A percentile compares a stretch with the other conserved stretches of the same genome.
phyloP scores from a whole-genome alignment of 768 basidiomycete genomes.

The Coprinopsis sp. region DNA sequence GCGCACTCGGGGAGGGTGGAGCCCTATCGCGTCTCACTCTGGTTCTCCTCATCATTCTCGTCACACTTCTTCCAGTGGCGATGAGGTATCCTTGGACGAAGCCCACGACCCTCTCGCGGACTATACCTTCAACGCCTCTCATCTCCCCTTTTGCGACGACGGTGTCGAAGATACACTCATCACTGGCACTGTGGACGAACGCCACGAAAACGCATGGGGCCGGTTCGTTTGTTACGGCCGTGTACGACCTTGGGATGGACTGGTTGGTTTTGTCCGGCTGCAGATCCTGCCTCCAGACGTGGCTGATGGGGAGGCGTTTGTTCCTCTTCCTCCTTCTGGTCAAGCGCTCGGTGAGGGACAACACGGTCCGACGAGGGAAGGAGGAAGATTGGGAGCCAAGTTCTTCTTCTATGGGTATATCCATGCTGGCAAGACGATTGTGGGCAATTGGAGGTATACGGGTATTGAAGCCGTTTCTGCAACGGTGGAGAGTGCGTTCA shows the following conservation, averaged over 20 bases:
- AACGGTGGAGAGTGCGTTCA: slow-evolving; percentile 4
- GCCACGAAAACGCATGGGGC: slow-evolving; percentile 46
- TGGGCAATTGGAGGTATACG: slow-evolving; percentile 67
- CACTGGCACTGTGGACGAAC: slow-evolving; percentile 52
- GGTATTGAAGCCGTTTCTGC: slow-evolving; percentile 10
- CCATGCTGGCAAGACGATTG: slow-evolving; percentile 58
- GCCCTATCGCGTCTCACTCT: no score
- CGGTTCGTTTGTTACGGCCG: slow-evolving; percentile 47
- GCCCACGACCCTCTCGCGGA: slow-evolving; percentile 9
- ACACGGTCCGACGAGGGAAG: no score
- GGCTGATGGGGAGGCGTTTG: neutral
- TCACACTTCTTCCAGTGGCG: slow-evolving; percentile 22
- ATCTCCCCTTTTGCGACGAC: slow-evolving; percentile 27
- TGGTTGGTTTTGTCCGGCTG: slow-evolving; percentile 48
- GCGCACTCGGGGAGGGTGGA: no score
- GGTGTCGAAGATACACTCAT: slow-evolving; percentile 60
- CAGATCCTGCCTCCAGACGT: slow-evolving; percentile 23
- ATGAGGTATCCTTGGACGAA: slow-evolving; percentile 14
- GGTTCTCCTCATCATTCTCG: slow-evolving; percentile 17
- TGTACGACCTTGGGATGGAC: slow-evolving; percentile 54
- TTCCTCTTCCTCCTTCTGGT: no score
- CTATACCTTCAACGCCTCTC: neutral
- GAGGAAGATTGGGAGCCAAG: neutral
- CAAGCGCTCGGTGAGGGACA: no score
- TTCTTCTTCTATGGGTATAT: slow-evolving; percentile 69